Evolutionary conservation across 352 stramenopile species (phyloP).

Genomic region (Pythium vanterpoolii): DNA sequence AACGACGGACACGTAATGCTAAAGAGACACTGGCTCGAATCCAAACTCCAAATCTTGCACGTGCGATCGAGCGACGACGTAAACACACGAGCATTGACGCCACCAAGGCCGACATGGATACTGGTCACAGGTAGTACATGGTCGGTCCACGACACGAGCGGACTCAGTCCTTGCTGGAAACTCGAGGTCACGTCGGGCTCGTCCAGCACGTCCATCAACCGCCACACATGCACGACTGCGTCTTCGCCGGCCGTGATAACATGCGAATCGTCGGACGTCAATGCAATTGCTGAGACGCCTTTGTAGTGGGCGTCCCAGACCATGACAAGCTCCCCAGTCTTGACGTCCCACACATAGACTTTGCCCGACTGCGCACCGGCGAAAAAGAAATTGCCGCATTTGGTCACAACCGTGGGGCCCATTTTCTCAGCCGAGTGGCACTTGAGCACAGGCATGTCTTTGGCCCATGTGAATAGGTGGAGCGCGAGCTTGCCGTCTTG

Average conservation of each 20-base stretch:
- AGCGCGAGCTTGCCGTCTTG: slow-evolving; percentile 67
- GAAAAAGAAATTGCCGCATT: slow-evolving; percentile 73
- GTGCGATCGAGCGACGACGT: slow-evolving; percentile 74
- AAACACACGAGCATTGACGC: slow-evolving; percentile 68
- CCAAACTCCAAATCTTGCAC: slow-evolving; percentile 72
- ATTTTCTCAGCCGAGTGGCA: slow-evolving; percentile 78
- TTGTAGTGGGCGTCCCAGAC: slow-evolving; percentile 89
- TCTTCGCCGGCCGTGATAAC: slow-evolving; percentile 79
- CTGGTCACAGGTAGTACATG: slow-evolving; percentile 73
- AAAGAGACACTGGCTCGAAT: slow-evolving; percentile 52
- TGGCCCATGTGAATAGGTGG: slow-evolving; percentile 62
- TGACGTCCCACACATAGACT: slow-evolving; percentile 85
- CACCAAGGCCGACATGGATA: slow-evolving; percentile 61
- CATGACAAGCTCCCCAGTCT: slow-evolving; percentile 72
- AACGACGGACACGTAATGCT: slow-evolving; percentile 69
- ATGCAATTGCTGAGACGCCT: slow-evolving; percentile 55
- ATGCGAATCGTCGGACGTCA: slow-evolving; percentile 76
- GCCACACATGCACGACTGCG: slow-evolving; percentile 79
- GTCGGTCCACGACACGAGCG: slow-evolving; percentile 70
- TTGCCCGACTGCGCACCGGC: slow-evolving; percentile 73
- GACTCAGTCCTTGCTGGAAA: slow-evolving; percentile 53
- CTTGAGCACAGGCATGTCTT: slow-evolving; percentile 69
- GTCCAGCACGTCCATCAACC: slow-evolving; percentile 66
- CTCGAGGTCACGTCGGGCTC: slow-evolving; percentile 48
- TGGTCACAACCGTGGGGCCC: slow-evolving; percentile 48